Evolutionary conservation across 352 stramenopile genomes (phyloP), one percentile per base, ranked within the genome.

Genomic region (Globisporangium recalcitrans): DNA sequence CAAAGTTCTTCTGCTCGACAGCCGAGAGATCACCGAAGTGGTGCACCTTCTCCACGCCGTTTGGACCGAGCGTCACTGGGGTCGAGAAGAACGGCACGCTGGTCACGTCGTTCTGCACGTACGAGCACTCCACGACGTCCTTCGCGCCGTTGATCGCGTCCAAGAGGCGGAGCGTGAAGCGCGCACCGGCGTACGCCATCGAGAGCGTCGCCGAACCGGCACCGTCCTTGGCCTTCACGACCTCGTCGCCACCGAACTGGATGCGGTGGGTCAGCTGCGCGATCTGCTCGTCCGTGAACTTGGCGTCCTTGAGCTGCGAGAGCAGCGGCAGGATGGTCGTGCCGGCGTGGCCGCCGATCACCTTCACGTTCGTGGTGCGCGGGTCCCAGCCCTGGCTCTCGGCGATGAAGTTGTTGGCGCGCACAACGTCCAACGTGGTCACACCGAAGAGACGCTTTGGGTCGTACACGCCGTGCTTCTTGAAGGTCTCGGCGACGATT

Each of bases 291-390:
- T 98, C 90, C 29, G 87, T 83, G 72, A 98, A 98, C 65, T 88
- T 91, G 55, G 93, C 95, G 67, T 86, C 90, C 66, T 87, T 66
- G 38, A 99, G 73, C 82, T 99, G 96, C 58, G 95, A 99, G 55
- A 99, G 95, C 36, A 99, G 78, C 42, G 98, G 97, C 62, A 99
- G 76, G 80, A 99, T 99, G 54, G 98, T 99, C 58, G 97, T 99
- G 65, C 98, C 98, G 52, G 97, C 97, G 83, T 99, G 97, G 70
- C 97, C 97, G 63, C 97, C 97, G 69, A 99, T 98, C 13, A 99
- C 97, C 62, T 94, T 97, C 14, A 98, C 78, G 65, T 97, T 91
- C 46, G 78, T 91, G 11, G 63, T 72, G 65, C 81, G 79, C 32
- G 83, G 82, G 79, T 95, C 54, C 82, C 78, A 92, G 66, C 78